Evolutionary conservation across 306 rosid genomes (phyloP).

Genomic region (Begonia peltatifolia): DNA sequence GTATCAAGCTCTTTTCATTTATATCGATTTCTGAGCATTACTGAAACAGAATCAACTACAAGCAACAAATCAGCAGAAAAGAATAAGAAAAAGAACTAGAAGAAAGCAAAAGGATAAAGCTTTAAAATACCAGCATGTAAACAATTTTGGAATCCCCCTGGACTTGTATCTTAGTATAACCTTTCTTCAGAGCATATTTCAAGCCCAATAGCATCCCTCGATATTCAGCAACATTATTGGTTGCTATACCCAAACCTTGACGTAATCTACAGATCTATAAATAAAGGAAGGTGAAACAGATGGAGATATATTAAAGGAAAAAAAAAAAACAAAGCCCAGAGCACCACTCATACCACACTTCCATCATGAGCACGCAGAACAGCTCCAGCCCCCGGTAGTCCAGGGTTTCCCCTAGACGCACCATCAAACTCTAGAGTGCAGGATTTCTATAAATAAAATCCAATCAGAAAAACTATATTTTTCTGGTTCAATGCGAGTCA

Average conservation of each 20-base stretch:
- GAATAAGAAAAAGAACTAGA: no score
- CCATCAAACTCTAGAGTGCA: constrained; percentile 74
- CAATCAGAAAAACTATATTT: constrained; percentile 6
- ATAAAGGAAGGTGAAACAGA: constrained; percentile 20
- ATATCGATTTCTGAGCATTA: no score
- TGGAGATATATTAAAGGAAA: constrained; percentile 2
- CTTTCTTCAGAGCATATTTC: constrained; percentile 49
- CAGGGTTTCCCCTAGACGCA: constrained; percentile 94
- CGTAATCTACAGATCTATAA: constrained; percentile 65
- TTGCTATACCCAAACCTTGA: constrained; percentile 72
- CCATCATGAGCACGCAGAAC: constrained; percentile 72
- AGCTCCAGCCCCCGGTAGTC: constrained; percentile 87
- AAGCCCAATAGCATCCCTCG: constrained; percentile 78
- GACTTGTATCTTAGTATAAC: no score
- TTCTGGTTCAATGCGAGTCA: neutral
- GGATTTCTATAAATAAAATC: constrained; percentile 31
- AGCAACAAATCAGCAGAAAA: no score
- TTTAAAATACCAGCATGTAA: no score
- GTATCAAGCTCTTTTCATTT: no score
- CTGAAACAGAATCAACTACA: no score
- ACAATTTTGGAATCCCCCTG: no score
- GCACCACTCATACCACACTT: constrained; percentile 46
- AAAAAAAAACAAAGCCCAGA: constrained; percentile 8
- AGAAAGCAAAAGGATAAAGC: no score
- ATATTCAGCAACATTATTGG: constrained; percentile 87